phyloP scores from a whole-genome alignment of 768 basidiomycete genomes.

The Tricholoma bakamatsutake region DNA sequence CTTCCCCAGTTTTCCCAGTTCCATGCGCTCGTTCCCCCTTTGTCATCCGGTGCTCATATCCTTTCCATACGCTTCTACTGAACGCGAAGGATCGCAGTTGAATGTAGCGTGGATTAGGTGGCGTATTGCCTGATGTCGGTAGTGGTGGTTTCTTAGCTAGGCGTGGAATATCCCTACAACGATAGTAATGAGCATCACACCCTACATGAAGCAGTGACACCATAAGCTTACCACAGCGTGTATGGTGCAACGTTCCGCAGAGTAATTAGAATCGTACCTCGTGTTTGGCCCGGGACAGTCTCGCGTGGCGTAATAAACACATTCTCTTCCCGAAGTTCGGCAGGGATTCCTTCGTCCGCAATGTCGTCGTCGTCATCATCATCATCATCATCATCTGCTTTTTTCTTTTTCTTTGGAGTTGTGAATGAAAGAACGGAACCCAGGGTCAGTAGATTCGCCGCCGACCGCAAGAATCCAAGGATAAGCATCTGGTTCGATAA shows the following conservation, averaged over 20 bases:
- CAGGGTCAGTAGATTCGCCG: slow-evolving; percentile 47
- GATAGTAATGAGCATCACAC: background rate
- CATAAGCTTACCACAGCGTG: slow-evolving; percentile 64
- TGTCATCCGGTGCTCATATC: slow-evolving; percentile 93
- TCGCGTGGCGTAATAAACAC: slow-evolving; percentile 12
- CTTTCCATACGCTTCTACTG: slow-evolving; percentile 61
- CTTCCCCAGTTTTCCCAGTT: slow-evolving; percentile 60
- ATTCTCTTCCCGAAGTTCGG: slow-evolving; percentile 24
- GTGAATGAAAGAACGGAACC: slow-evolving; percentile 49
- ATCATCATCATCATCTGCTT: slow-evolving; percentile 40
- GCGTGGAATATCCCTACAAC: slow-evolving; percentile 63
- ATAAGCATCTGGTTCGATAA: slow-evolving; percentile 82
- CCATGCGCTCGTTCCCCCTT: slow-evolving; percentile 75
- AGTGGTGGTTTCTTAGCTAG: slow-evolving; percentile 72
- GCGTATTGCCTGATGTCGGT: slow-evolving; percentile 36
- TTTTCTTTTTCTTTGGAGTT: slow-evolving; percentile 39
- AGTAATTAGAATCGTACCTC: slow-evolving; percentile 83
- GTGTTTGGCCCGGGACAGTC: slow-evolving; percentile 12
- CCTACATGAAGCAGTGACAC: background rate
- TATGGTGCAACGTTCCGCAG: slow-evolving; percentile 85
- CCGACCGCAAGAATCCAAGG: slow-evolving; percentile 76
- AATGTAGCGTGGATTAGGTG: slow-evolving; percentile 60
- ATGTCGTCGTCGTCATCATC: slow-evolving; percentile 30
- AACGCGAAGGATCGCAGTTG: slow-evolving; percentile 81
- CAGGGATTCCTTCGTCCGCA: slow-evolving; percentile 16